Percentiles rank a stretch among this genome's conserved stretches.
phyloP scores from a whole-genome alignment of 805 yeast species.

The Metschnikowia picachoensis region DNA sequence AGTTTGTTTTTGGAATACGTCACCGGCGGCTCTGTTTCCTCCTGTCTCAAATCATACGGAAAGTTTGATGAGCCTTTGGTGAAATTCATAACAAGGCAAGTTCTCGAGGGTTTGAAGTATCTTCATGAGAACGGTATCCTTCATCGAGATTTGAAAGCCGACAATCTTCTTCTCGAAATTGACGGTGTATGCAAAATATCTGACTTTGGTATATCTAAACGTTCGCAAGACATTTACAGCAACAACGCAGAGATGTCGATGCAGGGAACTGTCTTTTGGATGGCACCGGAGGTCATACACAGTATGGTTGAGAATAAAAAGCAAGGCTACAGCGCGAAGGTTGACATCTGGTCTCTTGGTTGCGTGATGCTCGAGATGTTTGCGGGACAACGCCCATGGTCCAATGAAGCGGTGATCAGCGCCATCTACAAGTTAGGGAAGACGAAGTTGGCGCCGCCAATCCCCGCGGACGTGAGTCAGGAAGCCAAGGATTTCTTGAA shows the following conservation, averaged over 20 bases:
- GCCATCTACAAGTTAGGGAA: slow-evolving; percentile 89
- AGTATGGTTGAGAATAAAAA: slow-evolving; percentile 66
- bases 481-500: slow-evolving; percentile 71
- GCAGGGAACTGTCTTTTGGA: slow-evolving; percentile 99
- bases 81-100: slow-evolving; percentile 70
- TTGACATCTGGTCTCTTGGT: slow-evolving; percentile 97
- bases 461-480: slow-evolving; percentile 80
- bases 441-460: slow-evolving; percentile 88
- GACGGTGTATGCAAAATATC: slow-evolving; percentile 95
- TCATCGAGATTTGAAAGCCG: slow-evolving; percentile 94
- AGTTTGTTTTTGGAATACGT: slow-evolving; percentile 92
- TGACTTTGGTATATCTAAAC: slow-evolving; percentile 94
- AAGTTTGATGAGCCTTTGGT: slow-evolving; percentile 77
- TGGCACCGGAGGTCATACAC: slow-evolving; percentile 99
- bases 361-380: slow-evolving; percentile 97
- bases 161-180: slow-evolving; percentile 78
- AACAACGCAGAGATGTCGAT: slow-evolving; percentile 94
- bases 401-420: slow-evolving; percentile 88
- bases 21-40: slow-evolving; percentile 95
- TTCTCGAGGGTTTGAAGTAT: slow-evolving; percentile 80
- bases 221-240: slow-evolving; percentile 69
- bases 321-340: slow-evolving; percentile 95
- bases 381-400: slow-evolving; percentile 98
- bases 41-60: slow-evolving; percentile 78
- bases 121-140: slow-evolving; percentile 82